Conservation (phyloP, 2,329 filamentous ascomycete species). For the Penicillium sp. region DNA sequence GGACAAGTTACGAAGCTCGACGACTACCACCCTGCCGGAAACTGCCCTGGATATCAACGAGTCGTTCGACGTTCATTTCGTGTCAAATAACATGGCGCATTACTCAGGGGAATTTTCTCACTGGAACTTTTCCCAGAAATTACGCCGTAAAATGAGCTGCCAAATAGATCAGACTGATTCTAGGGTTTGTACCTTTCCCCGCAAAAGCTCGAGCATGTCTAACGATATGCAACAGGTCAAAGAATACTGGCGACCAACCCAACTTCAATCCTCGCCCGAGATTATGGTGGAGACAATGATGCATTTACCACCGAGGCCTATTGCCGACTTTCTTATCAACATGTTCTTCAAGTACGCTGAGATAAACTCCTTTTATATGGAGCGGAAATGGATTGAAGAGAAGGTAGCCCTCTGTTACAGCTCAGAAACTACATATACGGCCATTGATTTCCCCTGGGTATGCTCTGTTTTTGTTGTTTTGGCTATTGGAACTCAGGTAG, state of each 20-base stretch:
- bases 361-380: conserved; percentile 44
- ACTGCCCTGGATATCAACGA: conserved; percentile 14
- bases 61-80: conserved; percentile 15
- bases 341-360: conserved; percentile 44
- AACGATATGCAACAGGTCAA: conserved; percentile 31
- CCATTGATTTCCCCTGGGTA: conserved; percentile 39
- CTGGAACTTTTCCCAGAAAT: conserved; percentile 44
- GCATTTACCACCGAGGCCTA: conserved; percentile 41
- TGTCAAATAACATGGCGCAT: conserved; percentile 11
- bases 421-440: conserved; percentile 29
- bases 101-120: conserved; percentile 48
- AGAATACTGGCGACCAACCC: conserved; percentile 43
- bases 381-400: conserved; percentile 39
- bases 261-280: conserved; percentile 39
- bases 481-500: conserved; percentile 45
- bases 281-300: conserved; percentile 35
- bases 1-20: conserved; percentile 4
- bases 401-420: conserved; percentile 39
- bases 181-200: conserved; percentile 23
- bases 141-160: conserved; percentile 40
- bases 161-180: conserved; percentile 31
- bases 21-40: conserved; percentile 1
- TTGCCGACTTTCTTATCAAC: conserved; percentile 41
- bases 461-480: conserved; percentile 42
- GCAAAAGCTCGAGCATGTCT: too few relatives aligned